These are phyloP conservation scores for Venturia nashicola DNA, from an alignment of 2,329 filamentous ascomycete species.

Conservation along the genomic window DNA sequence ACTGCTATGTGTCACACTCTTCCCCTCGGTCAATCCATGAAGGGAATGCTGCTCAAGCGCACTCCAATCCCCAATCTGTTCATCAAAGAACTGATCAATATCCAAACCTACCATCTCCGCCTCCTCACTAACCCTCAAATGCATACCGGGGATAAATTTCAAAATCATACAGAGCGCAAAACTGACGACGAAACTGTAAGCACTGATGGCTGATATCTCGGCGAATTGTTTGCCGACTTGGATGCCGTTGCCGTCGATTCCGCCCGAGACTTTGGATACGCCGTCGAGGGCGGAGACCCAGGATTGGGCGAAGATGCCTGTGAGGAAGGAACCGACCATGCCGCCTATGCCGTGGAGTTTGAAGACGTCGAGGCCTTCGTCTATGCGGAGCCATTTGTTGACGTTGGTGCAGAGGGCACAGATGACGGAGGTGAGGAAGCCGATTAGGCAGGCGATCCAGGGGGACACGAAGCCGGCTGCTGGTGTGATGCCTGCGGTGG, in stretches of 20 bases:
- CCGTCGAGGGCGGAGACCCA: conserved; percentile 39
- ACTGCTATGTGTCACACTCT: not conserved
- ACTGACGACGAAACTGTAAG: conserved; percentile 41
- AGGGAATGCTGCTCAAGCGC: conserved; percentile 18
- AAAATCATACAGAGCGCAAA: conserved; percentile 39
- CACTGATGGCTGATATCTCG: conserved; percentile 41
- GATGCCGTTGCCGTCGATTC: conserved; percentile 41
- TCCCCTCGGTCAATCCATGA: not conserved
- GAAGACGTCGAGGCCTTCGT: conserved; percentile 49
- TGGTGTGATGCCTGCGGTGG: conserved; percentile 33
- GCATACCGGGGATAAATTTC: conserved; percentile 42
- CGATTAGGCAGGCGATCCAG: conserved; percentile 44
- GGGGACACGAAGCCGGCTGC: conserved; percentile 40
- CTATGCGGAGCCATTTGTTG: conserved; percentile 42
- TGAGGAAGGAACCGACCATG: conserved; percentile 45
- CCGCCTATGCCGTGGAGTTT: conserved; percentile 47
- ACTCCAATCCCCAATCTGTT: conserved; percentile 42
- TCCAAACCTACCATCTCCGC: conserved; percentile 44
- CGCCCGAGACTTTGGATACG: conserved; percentile 33
- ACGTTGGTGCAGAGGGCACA: conserved; percentile 38
- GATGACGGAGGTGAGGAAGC: conserved; percentile 40
- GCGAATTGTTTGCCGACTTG: conserved; percentile 45
- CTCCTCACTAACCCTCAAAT: conserved; percentile 42
- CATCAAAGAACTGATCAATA: conserved; percentile 42
- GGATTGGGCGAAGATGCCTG: conserved; percentile 42